Percentiles rank a stretch among this genome's conserved stretches.
Evolutionary conservation across 129 eudicot genomes (phyloP).

Genomic region (Centella asiatica): DNA sequence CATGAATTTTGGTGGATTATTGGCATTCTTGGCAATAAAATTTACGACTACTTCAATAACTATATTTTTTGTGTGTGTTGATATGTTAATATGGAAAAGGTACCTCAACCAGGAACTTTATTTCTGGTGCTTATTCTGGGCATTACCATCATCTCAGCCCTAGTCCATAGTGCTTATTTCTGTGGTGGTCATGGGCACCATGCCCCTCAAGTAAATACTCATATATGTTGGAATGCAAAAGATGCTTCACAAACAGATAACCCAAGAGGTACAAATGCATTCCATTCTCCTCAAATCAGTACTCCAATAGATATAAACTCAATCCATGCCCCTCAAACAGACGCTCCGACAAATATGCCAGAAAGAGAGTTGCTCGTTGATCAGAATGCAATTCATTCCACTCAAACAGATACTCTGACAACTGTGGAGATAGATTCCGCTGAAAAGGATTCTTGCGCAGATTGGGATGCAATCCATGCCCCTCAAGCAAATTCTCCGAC

Average conservation of each 20-base stretch:
- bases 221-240: constrained; percentile 21
- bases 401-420: too few species aligned
- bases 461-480: too few species aligned
- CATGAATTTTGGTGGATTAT: not conserved
- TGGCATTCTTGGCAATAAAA: not conserved
- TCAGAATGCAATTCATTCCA: too few species aligned
- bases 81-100: constrained; percentile 14
- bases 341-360: not conserved
- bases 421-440: too few species aligned
- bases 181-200: not conserved
- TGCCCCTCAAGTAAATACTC: not conserved
- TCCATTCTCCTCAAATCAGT: not conserved
- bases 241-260: not conserved
- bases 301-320: too few species aligned
- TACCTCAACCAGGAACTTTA: not conserved
- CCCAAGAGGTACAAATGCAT: not conserved
- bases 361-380: too few species aligned
- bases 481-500: too few species aligned
- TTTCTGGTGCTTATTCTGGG: constrained; percentile 17
- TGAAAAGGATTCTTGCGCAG: too few species aligned
- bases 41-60: not conserved
- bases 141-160: constrained; percentile 16
- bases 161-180: not conserved
- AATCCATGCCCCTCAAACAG: not conserved
- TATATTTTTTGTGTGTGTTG: not conserved